Conservation (phyloP, 768 basidiomycete genomes). For the Mycena latifolia region DNA sequence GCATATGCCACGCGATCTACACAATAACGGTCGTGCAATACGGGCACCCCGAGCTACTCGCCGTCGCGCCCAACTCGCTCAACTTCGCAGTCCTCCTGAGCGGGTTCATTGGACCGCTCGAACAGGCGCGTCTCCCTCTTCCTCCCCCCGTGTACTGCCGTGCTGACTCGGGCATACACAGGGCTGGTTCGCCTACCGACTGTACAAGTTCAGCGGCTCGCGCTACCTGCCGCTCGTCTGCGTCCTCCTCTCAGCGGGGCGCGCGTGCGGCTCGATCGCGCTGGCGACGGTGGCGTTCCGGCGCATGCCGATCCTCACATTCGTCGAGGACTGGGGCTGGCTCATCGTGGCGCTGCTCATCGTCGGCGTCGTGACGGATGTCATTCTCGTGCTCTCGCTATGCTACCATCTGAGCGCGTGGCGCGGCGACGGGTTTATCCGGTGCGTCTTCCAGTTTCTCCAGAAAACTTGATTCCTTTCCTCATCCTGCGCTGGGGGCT, state of each 20-base stretch:
- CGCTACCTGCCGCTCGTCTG: constrained; percentile 21
- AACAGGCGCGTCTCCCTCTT: constrained; percentile 28
- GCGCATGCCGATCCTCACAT: not conserved
- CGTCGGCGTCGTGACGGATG: constrained; percentile 19
- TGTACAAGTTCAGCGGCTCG: constrained; percentile 17
- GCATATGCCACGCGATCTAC: constrained; percentile 18
- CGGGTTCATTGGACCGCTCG: constrained; percentile 26
- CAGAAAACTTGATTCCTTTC: too few relatives aligned
- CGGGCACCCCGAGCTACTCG: constrained; percentile 22
- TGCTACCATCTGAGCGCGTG: constrained; percentile 21
- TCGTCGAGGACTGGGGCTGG: constrained; percentile 11
- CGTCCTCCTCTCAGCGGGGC: not conserved
- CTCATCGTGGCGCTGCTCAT: constrained; percentile 9
- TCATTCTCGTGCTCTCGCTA: constrained; percentile 9
- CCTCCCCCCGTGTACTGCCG: too few relatives aligned
- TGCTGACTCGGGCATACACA: too few relatives aligned
- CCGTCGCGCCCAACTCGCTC: not conserved
- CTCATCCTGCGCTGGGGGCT: too few relatives aligned
- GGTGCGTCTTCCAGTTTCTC: too few relatives aligned
- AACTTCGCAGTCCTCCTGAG: constrained; percentile 12
- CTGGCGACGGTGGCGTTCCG: not conserved
- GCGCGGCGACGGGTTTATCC: constrained; percentile 17
- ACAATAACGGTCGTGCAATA: constrained; percentile 25
- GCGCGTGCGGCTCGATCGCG: constrained; percentile 6
- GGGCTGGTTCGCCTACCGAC: constrained; percentile 29